These are phyloP conservation scores for Epichloe amarillans DNA, from an alignment of 2,329 filamentous ascomycete genomes.

Conservation along the genomic window DNA sequence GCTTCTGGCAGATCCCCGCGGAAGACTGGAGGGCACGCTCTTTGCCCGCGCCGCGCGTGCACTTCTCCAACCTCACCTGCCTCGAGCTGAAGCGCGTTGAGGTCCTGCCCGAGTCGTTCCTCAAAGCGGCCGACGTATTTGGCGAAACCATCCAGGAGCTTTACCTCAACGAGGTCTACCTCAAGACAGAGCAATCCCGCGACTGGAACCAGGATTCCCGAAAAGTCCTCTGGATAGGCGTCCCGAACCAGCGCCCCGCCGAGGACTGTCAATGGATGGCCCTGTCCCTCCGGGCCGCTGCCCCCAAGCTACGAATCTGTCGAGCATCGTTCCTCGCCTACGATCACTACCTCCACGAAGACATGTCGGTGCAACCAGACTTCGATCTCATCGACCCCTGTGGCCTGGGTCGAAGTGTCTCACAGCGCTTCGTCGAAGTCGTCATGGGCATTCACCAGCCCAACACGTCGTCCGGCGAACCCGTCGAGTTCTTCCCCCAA, in stretches of 20 bases:
- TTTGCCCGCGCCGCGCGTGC: conserved; percentile 23
- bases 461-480: conserved; percentile 16
- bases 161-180: conserved; percentile 31
- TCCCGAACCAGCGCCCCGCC: conserved; percentile 27
- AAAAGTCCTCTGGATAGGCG: conserved; percentile 30
- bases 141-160: conserved; percentile 28
- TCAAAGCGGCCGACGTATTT: conserved; percentile 21
- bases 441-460: conserved; percentile 27
- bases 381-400: conserved; percentile 31
- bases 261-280: conserved; percentile 29
- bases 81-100: conserved; percentile 32
- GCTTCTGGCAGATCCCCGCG: conserved; percentile 20
- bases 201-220: conserved; percentile 20
- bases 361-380: conserved; percentile 12
- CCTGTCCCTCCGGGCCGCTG: conserved; percentile 23
- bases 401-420: conserved; percentile 25
- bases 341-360: conserved; percentile 24
- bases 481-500: conserved; percentile 21
- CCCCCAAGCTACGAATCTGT: conserved; percentile 25
- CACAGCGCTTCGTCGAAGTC: conserved; percentile 34
- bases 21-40: conserved; percentile 27
- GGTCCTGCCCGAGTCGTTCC: conserved; percentile 22
- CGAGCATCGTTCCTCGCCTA: conserved; percentile 32
- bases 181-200: conserved; percentile 26
- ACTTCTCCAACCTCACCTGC: conserved; percentile 24